Evolutionary conservation across 2,329 filamentous ascomycete genomes (phyloP), one percentile per base, ranked within the genome.

Genomic region (Fusarium redolens): DNA sequence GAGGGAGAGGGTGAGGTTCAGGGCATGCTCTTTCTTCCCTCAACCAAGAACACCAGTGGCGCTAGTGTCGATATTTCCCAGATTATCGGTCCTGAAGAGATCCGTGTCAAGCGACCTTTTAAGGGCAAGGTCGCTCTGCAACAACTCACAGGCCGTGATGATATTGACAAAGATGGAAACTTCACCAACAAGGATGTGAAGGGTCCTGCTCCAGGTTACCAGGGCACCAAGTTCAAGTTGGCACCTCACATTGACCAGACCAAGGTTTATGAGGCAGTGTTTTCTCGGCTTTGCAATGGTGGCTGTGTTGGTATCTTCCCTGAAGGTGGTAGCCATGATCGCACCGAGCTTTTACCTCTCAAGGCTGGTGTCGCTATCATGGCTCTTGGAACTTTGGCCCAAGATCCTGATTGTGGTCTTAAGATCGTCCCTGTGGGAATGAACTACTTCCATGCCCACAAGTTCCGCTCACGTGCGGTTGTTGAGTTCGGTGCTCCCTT

Each of bases 361-460:
- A 98, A 98, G 87, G 96, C 96, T 77, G 96, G 96, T 81, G 94
- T 99, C 68, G 96, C 96, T 65, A 96, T 99, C 79, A 99, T 99
- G 96, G 96, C 96, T 17, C 88, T 99, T 40, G 96, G 96, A 43
- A 92, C 96, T 2, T 86, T 98, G 57, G 94, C 93, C 9, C 92
- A 94, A 63, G 91, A 95, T 69, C 95, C 95, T 5, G 88, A 96
- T 72, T 97, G 94, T 79, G 94, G 93, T 35, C 86, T 99, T 69
- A 97, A 95, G 82, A 98, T 99, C 77, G 94, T 99, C 30, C 96
- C 96, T 7, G 95, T 96, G 57, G 96, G 96, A 77, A 98, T 99
- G 96, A 99, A 99, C 83, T 99, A 99, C 83, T 99, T 99, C 84
- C 96, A 98, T 82, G 93, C 96, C 1, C 96, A 99, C 87, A 99